Evolutionary conservation across 2,329 filamentous ascomycete genomes (phyloP).

Genomic region (Myriosclerotinia scirpicola): DNA sequence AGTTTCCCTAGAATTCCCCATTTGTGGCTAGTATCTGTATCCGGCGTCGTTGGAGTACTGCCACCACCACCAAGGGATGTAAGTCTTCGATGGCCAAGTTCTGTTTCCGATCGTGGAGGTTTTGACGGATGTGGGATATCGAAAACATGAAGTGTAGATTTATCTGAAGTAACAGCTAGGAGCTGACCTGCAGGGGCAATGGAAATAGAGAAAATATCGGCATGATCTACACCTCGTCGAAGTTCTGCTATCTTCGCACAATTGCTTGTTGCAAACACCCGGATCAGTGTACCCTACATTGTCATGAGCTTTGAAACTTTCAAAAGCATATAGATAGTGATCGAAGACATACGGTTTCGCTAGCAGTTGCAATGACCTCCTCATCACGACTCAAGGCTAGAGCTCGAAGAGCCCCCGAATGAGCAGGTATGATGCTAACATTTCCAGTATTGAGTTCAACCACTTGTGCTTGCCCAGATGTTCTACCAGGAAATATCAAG

Average conservation of each 20-base stretch:
- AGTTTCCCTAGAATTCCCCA: conserved; percentile 85
- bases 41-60: conserved; percentile 40
- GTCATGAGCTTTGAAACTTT: conserved; percentile 12
- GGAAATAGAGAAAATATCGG: conserved; percentile 81
- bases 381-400: conserved; percentile 79
- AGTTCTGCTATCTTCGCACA: conserved; percentile 82
- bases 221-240: conserved; percentile 83
- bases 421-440: conserved; percentile 91
- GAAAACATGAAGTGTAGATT: conserved; percentile 92
- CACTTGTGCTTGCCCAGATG: conserved; percentile 83
- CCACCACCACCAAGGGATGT: conserved; percentile 36
- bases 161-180: conserved; percentile 92
- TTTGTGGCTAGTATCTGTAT: conserved; percentile 63
- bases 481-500: conserved; percentile 84
- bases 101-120: conserved; percentile 40
- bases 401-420: conserved; percentile 75
- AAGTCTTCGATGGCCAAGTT: conserved; percentile 39
- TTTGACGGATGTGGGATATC: conserved; percentile 66
- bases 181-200: conserved; percentile 80
- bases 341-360: conserved; percentile 61
- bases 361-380: conserved; percentile 81
- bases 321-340: neutral
- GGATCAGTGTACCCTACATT: conserved; percentile 77
- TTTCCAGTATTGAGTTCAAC: conserved; percentile 75
- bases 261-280: conserved; percentile 78